Base-by-base conservation (phyloP, 345 rosid species). In the Citrus mangshanensis region DNA sequence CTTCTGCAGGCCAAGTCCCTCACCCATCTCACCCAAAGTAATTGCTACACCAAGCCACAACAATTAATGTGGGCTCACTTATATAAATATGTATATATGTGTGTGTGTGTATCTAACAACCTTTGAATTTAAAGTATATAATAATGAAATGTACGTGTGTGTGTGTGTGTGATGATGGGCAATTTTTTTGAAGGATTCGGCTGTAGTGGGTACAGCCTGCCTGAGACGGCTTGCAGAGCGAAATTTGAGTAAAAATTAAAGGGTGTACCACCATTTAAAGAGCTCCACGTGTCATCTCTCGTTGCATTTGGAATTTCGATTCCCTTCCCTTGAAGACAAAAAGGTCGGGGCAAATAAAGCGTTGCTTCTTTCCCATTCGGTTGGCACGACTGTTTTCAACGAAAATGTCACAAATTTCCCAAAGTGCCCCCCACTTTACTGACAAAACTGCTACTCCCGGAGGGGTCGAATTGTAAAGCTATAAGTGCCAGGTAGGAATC, bases 241-340 rank as follows among this genome's bases (percentile, higher is more conserved):
- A 68, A 75, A 79, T 77, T 81, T 66, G 82, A 85, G 83, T 81
- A 62, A 64, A 69, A 77, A 56, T 18, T 60, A 64, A 77, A 72
- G 58, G 77, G 73, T 42, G 68, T n/a, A 63, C 30, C 74, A 79
- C 88, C 80, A 87, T 68, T 86, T 70, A 74, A 68, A 79, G 78
- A 80, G 68, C 84, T 87, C 88, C 93, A 89, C 54, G 82, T 89
- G 90, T 80, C 84, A 75, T 74, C 61, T 72, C 72, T 19, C 16
- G 13, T 22, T 27, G 46, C 37, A 37, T 74, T 66, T 70, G 76
- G 21, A 28, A 32, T 32, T 79, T 28, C 66, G 74, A 42, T 84
- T 83, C 76, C 67, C 86, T 87, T 82, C 9, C 75, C 77, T 77
- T 84, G 6, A 24, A 75, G 88, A 87, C 85, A 73, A 82, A 67